These are phyloP conservation scores for Panicum virgatum DNA, from an alignment of 202 grass and related monocot genomes.

Conservation along the genomic window DNA sequence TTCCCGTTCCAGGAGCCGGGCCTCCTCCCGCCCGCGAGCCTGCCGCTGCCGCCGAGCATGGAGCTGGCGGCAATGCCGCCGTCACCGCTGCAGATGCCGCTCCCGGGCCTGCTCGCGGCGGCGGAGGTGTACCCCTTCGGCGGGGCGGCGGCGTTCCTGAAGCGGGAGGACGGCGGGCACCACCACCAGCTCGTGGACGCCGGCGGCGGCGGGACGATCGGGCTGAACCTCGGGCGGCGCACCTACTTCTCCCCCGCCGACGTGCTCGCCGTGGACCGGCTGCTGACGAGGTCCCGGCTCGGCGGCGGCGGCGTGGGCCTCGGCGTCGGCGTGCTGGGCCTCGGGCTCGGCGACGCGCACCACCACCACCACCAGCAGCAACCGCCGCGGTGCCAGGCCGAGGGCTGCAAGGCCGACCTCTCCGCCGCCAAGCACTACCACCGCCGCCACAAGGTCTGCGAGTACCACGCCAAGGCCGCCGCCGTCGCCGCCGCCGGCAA, in stretches of 20 bases:
- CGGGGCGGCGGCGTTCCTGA: constrained; percentile 18
- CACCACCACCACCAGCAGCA: not conserved
- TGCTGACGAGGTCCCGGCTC: constrained; percentile 44
- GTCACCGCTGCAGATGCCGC: constrained; percentile 25
- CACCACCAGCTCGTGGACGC: not conserved
- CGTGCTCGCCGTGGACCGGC: constrained; percentile 55
- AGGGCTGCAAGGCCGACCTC: constrained; percentile 84
- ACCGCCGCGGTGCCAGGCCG: constrained; percentile 65
- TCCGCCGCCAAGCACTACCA: constrained; percentile 88
- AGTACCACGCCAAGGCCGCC: constrained; percentile 86
- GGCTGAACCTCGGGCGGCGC: constrained; percentile 67
- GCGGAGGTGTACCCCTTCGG: constrained; percentile 28
- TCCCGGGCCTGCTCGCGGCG: constrained; percentile 1
- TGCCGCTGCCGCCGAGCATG: constrained; percentile 12
- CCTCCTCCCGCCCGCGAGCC: not conserved
- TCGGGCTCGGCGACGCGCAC: constrained; percentile 28
- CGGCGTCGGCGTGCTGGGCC: constrained; percentile 48
- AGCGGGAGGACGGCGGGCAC: constrained; percentile 36
- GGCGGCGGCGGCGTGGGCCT: constrained; percentile 32
- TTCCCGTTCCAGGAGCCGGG: constrained; percentile 31
- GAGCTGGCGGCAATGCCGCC: not conserved
- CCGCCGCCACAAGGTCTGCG: constrained; percentile 94
- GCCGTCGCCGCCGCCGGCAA: constrained; percentile 59
- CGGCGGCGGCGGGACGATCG: constrained; percentile 43
- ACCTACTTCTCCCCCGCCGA: constrained; percentile 72